phyloP scores from a whole-genome alignment of 305 asterid genomes.

The Rubia tinctorum region DNA sequence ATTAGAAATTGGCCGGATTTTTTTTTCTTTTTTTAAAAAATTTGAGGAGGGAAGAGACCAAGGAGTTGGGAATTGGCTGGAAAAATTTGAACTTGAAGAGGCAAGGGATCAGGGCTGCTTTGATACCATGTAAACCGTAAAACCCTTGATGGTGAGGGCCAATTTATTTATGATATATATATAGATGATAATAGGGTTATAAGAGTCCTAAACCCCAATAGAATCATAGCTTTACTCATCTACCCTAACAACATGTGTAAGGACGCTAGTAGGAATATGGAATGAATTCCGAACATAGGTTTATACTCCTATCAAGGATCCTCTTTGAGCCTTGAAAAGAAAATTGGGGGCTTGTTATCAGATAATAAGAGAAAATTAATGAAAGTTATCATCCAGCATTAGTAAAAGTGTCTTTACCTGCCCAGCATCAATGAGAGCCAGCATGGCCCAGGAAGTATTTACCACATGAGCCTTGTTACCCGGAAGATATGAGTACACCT shows the following conservation, averaged over 20 bases:
- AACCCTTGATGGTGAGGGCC: too few species aligned
- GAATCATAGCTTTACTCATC: neutral
- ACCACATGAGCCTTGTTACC: slow-evolving; percentile 80
- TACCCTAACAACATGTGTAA: neutral
- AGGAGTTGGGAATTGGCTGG: too few species aligned
- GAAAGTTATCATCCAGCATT: neutral
- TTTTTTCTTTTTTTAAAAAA: too few species aligned
- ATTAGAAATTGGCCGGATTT: too few species aligned
- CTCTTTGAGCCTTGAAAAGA: neutral
- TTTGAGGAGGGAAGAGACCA: too few species aligned
- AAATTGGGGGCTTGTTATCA: neutral
- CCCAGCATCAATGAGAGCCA: slow-evolving; percentile 85
- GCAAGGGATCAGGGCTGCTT: too few species aligned
- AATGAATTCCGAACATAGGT: neutral
- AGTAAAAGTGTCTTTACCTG: slow-evolving; percentile 47
- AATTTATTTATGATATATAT: too few species aligned
- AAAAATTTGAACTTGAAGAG: too few species aligned
- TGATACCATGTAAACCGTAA: too few species aligned
- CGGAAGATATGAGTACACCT: slow-evolving; percentile 86
- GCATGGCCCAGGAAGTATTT: slow-evolving; percentile 85
- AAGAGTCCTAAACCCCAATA: too few species aligned
- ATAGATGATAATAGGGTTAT: too few species aligned
- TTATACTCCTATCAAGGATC: neutral
- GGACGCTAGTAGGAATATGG: neutral
- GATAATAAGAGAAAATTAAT: neutral